phyloP scores from a whole-genome alignment of 208 protist genomes.

The Trypanosoma grayi region DNA sequence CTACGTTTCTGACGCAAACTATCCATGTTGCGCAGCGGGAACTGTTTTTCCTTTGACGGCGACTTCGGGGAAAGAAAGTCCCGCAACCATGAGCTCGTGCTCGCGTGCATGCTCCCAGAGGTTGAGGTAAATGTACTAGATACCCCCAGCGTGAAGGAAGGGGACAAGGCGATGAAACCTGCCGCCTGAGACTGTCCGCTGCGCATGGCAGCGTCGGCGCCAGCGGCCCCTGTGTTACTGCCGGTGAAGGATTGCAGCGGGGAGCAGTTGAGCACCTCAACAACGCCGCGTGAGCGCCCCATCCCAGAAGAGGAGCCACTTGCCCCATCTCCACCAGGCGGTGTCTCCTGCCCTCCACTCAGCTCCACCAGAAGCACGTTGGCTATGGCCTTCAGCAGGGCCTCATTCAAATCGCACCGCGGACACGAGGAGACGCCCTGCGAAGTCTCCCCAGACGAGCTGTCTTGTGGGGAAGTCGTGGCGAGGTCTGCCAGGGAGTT shows the following conservation, averaged over 20 bases:
- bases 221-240: background rate
- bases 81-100: background rate
- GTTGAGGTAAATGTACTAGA: background rate
- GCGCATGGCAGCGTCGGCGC: background rate
- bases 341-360: background rate
- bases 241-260: background rate
- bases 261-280: background rate
- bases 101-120: background rate
- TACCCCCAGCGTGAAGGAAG: background rate
- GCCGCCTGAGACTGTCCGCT: background rate
- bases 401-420: background rate
- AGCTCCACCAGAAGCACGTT: background rate
- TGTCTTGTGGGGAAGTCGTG: background rate
- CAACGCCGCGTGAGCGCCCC: background rate
- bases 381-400: background rate
- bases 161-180: background rate
- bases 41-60: too few species aligned
- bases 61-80: background rate
- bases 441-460: too few species aligned
- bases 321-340: background rate
- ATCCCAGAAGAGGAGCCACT: background rate
- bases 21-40: too few species aligned
- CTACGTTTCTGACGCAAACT: too few species aligned
- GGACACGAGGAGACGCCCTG: background rate
- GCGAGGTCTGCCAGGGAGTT: constrained; percentile 9